Conservation (phyloP, 441 rosid species). For the Brassica hybrid region DNA sequence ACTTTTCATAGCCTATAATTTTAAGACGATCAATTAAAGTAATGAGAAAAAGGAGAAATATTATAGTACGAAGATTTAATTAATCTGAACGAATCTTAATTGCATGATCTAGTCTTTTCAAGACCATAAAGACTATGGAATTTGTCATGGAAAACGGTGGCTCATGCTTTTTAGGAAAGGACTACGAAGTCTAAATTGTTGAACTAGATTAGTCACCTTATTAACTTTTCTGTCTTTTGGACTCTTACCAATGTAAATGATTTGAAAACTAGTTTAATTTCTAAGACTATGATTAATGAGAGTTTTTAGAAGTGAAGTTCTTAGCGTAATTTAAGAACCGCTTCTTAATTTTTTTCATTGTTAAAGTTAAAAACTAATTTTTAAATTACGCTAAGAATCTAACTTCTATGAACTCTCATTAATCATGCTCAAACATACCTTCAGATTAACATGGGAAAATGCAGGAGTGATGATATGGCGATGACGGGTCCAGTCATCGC, state of each 20-base stretch:
- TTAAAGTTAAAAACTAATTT: no score
- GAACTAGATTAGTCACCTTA: constrained; percentile 35
- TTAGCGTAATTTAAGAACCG: no score
- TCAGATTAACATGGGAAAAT: constrained; percentile 76
- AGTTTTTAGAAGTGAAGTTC: no score
- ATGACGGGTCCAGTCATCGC: constrained; percentile 94
- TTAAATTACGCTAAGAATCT: no score
- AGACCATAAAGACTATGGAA: constrained; percentile 12
- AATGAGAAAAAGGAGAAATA: constrained; percentile 25
- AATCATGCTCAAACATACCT: constrained; percentile 60
- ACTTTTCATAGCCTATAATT: constrained; percentile 62
- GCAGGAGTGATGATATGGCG: constrained; percentile 94
- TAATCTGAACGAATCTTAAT: not conserved
- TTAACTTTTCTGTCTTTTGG: constrained; percentile 15
- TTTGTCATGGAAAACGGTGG: constrained; percentile 20
- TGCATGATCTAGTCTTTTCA: constrained; percentile 6
- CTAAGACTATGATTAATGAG: not conserved
- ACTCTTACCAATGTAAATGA: constrained; percentile 23
- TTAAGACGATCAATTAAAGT: constrained; percentile 2
- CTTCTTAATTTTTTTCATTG: no score
- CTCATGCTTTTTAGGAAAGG: constrained; percentile 24
- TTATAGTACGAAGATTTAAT: constrained; percentile 19
- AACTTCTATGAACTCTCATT: no score
- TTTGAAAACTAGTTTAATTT: not conserved
- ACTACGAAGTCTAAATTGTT: constrained; percentile 34